Base-by-base conservation (phyloP, 768 basidiomycete genomes). In the Termitomyces sp. region DNA sequence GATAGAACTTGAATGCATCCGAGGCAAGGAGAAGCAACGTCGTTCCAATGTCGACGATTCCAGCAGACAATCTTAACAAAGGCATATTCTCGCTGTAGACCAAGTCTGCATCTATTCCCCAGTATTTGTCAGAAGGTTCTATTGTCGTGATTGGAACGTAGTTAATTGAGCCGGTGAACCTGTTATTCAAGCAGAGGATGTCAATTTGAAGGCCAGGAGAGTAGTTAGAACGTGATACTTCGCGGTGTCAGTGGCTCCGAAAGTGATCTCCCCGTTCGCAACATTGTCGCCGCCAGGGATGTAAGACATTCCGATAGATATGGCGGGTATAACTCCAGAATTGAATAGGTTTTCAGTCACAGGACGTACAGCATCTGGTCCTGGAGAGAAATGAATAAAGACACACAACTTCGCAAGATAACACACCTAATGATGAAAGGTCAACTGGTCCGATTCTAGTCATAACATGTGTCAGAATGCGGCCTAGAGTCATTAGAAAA, bases 1-100 rank as follows among this genome's bases (percentile, higher is more conserved):
- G 76, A 67, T 87, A 89, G 11, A 72, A 73, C 53, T 81, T 68
- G 76, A 86, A 87, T 5, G 83, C 83, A 61, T 86, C 84, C 2
- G 83, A 82, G 11, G 85, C 84, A 59, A 87, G 69, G 55, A 86
- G 73, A 4, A 86, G 42, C 2, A 64, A 48, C 20, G 57, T 64
- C 32, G 60, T 61, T 8, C 63, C 54, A 9, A 57, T 67, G 42
- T 64, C 63, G 34, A 61, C 57, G 12, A 61, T 59, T 14, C 63
- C 63, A 58, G 60, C 85, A 72, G 17, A 85, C 83, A 37, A 84
- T 83, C 49, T 82, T 80, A 36, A 79, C 81, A 62, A 40, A 47
- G 64, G 55, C 9, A 65, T 63, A 32, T 66, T 65, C 6, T 62
- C 52, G 20, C 81, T 81, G 59, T 81, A 83, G 4, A 71, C 72